A percentile compares a stretch with the other conserved stretches of the same genome.
These are phyloP conservation scores for Plasmodium berghei DNA, from an alignment of 169 alveolate species.

Conservation along the genomic window DNA sequence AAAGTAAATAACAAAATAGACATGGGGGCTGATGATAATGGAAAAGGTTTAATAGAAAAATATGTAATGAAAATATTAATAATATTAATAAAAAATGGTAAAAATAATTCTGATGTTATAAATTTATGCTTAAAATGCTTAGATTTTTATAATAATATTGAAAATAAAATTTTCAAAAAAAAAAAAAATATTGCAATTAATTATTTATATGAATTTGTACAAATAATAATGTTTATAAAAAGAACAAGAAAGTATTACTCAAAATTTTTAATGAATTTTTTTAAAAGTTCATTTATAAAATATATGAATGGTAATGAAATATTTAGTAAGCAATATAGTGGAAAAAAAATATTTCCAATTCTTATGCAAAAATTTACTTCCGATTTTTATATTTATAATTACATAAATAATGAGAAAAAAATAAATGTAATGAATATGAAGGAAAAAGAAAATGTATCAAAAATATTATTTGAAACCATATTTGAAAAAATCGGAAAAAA, in stretches of 20 bases:
- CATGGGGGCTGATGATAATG: constrained; percentile 2
- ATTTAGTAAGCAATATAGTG: constrained; percentile 3
- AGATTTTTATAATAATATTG: constrained; percentile 41
- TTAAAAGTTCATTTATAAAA: constrained; percentile 51
- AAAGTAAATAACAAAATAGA: constrained; percentile 8
- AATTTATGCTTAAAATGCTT: constrained; percentile 35
- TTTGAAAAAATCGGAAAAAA: background rate
- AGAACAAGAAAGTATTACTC: constrained; percentile 14
- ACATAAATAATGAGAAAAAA: constrained; percentile 23
- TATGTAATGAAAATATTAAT: constrained; percentile 19
- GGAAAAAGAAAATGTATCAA: constrained; percentile 9
- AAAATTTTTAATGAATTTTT: constrained; percentile 32
- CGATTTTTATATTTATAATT: constrained; percentile 16
- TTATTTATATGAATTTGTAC: constrained; percentile 35
- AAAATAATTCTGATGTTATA: constrained; percentile 21
- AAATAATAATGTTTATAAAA: constrained; percentile 21
- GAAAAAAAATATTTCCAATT: background rate
- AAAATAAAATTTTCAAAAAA: constrained; percentile 16
- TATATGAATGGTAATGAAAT: constrained; percentile 28
- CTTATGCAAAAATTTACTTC: constrained; percentile 16
- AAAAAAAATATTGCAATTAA: constrained; percentile 22
- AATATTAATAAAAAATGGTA: constrained; percentile 36
- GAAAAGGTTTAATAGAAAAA: constrained; percentile 4
- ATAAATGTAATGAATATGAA: constrained; percentile 9
- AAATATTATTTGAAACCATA: background rate